A percentile compares a stretch with the other conserved stretches of the same genome.
Conservation (phyloP, 305 asterid species). For the Solanum hybrid region DNA sequence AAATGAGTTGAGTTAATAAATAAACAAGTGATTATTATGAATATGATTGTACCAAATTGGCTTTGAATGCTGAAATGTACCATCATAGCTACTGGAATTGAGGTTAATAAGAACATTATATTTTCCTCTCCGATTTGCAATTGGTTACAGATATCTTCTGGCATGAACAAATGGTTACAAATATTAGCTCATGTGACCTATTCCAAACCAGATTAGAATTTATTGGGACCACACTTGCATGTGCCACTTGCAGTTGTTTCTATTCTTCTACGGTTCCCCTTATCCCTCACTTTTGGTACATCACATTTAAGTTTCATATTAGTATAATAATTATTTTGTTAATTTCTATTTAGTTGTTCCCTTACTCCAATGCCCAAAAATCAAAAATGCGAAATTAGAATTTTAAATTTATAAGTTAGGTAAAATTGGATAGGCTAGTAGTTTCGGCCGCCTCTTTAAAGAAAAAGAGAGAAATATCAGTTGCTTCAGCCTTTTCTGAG, state of each 20-base stretch:
- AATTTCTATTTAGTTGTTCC: neutral
- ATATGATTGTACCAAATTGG: neutral
- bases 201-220: neutral
- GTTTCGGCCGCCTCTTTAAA: neutral
- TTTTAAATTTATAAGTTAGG: neutral
- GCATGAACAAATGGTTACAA: neutral
- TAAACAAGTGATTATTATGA: neutral
- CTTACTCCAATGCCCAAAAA: neutral
- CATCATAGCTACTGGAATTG: neutral
- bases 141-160: neutral
- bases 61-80: neutral
- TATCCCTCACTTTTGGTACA: neutral
- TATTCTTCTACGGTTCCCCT: neutral
- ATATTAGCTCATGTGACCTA: neutral
- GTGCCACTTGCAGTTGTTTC: constrained; percentile 14
- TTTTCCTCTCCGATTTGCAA: neutral
- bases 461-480: neutral
- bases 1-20: neutral
- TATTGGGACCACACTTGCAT: constrained; percentile 21
- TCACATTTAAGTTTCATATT: neutral
- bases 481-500: neutral
- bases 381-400: neutral
- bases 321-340: neutral
- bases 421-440: neutral
- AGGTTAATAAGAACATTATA: neutral